Base-by-base conservation (phyloP, 768 basidiomycete species). In the Tulasnella sp. region DNA sequence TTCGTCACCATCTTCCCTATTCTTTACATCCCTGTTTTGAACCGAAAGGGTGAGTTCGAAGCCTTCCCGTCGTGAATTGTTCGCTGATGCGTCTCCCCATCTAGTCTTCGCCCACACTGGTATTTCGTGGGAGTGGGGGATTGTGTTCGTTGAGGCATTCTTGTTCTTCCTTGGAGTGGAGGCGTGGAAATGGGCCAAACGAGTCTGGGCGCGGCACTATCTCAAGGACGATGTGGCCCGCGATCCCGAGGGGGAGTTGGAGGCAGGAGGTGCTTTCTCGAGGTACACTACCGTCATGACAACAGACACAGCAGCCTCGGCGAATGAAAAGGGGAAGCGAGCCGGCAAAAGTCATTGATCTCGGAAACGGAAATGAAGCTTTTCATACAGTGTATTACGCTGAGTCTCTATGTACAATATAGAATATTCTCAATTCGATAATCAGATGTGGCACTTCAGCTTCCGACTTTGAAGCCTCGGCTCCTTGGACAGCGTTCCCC, bases 41-140 rank as follows among this genome's bases (percentile, higher is more conserved):
- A 79, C 75, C 69, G 36, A 11, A 69, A 69, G 44, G 67, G 67
- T 47, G 26, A 69, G 12, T 19, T n/a, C 29, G 11, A n/a, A n/a
- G n/a, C n/a, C n/a, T n/a, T n/a, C n/a, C n/a, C n/a, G n/a, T n/a
- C n/a, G n/a, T n/a, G n/a, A n/a, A n/a, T 5, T 14, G 5, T 29
- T 36, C 11, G 37, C 36, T 47, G 37, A 37, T 12, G 3, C 11
- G 7, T 37, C 22, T 19, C 26, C 19, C 36, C 16, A 76, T 63
- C 73, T 77, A 65, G 80, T 80, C 26, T 81, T 83, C 79, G 77
- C 79, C 16, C 76, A 81, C 67, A 75, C 74, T 4, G 69, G 77
- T 2, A 75, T 81, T 47, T 76, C 75, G 11, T 81, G 79, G 82
- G 81, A 79, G 75, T 82, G 82, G 81, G 81, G 80, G 7, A 76